Evolutionary conservation across 768 basidiomycete species (phyloP).

Genomic region (Trichaptum fuscoviolaceum): DNA sequence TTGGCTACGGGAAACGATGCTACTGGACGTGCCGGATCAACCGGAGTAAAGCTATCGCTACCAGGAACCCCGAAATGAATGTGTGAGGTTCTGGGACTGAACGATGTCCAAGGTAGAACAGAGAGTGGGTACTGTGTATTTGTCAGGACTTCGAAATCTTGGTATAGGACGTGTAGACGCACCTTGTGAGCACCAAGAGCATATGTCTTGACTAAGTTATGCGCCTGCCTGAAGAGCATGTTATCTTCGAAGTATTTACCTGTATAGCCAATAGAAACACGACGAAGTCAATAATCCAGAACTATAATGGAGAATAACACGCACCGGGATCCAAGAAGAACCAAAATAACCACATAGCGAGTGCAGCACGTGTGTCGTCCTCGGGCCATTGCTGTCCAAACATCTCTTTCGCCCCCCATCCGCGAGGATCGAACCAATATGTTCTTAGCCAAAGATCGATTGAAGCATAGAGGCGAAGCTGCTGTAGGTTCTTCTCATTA

Average conservation of each 20-base stretch:
- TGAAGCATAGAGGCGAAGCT: constrained; percentile 63
- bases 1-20: constrained; percentile 7
- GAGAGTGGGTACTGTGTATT: constrained; percentile 55
- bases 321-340: constrained; percentile 57
- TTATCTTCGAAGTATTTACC: constrained; percentile 42
- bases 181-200: constrained; percentile 65
- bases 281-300: background rate
- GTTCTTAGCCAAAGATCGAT: constrained; percentile 60
- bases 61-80: background rate
- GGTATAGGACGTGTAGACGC: constrained; percentile 20
- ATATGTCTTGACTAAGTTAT: constrained; percentile 48
- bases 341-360: constrained; percentile 82
- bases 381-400: constrained; percentile 51
- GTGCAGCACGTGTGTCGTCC: constrained; percentile 43
- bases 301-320: constrained; percentile 18
- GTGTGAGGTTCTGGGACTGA: constrained; percentile 30
- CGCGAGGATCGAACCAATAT: constrained; percentile 59
- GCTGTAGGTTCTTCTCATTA: constrained; percentile 63
- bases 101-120: constrained; percentile 53
- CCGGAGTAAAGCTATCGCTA: constrained; percentile 8
- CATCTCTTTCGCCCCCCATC: constrained; percentile 46
- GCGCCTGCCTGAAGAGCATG: constrained; percentile 38
- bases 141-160: background rate
- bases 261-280: constrained; percentile 18
- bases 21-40: constrained; percentile 16